Percentiles rank a stretch among this genome's conserved stretches.
These are phyloP conservation scores for Orbilia ellipsospora DNA, from an alignment of 2,329 filamentous ascomycete species.

Conservation along the genomic window DNA sequence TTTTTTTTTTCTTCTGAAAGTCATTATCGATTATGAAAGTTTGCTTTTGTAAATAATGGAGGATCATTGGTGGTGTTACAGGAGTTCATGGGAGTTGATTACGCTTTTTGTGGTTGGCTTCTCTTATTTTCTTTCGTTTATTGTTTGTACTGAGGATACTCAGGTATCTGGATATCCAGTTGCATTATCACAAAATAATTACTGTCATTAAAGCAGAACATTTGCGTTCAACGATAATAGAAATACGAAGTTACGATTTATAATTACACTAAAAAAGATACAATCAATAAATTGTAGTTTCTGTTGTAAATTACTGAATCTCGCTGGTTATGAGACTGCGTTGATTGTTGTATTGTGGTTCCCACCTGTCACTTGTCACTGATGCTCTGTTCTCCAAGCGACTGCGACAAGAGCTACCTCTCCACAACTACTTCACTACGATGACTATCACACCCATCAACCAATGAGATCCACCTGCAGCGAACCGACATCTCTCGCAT, in stretches of 20 bases:
- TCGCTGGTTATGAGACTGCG: neutral
- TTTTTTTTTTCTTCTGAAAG: neutral
- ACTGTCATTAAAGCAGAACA: too few species aligned
- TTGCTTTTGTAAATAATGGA: slow-evolving; percentile 9
- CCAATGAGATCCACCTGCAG: neutral
- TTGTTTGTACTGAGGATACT: slow-evolving; percentile 1
- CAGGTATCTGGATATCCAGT: too few species aligned
- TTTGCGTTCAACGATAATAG: too few species aligned
- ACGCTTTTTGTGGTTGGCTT: neutral
- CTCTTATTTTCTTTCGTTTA: slow-evolving; percentile 1
- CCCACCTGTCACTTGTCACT: neutral
- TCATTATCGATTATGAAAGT: too few species aligned
- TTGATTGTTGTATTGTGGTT: slow-evolving; percentile 18
- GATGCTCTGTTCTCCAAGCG: neutral
- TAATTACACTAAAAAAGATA: too few species aligned
- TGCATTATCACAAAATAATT: too few species aligned
- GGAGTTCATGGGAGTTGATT: slow-evolving; percentile 11
- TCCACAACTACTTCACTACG: neutral
- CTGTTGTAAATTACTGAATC: too few species aligned
- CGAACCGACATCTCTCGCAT: neutral
- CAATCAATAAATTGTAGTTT: too few species aligned
- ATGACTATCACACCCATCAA: neutral
- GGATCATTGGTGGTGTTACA: slow-evolving; percentile 1
- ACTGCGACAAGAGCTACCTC: slow-evolving; percentile 13
- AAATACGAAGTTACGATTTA: too few species aligned